Evolutionary conservation across 2,329 filamentous ascomycete species (phyloP).

Genomic region (Talaromyces sp.): DNA sequence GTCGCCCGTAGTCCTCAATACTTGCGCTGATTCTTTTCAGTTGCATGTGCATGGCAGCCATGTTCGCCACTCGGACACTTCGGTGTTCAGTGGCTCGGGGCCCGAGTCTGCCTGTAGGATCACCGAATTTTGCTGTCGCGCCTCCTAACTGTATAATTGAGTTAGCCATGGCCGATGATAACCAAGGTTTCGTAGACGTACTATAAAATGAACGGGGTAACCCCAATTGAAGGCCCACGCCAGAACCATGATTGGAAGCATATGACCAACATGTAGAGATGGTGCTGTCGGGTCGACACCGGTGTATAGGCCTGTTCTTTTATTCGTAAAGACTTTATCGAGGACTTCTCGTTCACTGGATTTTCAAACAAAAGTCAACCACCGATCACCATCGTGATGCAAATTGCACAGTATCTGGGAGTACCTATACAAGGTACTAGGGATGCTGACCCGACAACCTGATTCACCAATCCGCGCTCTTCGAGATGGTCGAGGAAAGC

Average conservation of each 20-base stretch:
- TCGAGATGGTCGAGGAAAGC: conserved; percentile 45
- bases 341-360: conserved; percentile 42
- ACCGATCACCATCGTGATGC: background rate
- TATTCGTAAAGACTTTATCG: conserved; percentile 44
- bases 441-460: conserved; percentile 40
- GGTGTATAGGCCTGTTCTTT: conserved; percentile 46
- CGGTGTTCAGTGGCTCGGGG: conserved; percentile 38
- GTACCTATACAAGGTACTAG: background rate
- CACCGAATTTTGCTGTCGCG: conserved; percentile 46
- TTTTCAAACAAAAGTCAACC: conserved; percentile 16
- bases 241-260: conserved; percentile 51
- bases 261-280: conserved; percentile 50
- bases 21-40: conserved; percentile 67
- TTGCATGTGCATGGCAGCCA: conserved; percentile 49
- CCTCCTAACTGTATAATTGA: conserved; percentile 41
- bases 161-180: background rate
- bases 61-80: conserved; percentile 44
- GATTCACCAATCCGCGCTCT: conserved; percentile 45
- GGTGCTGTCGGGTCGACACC: conserved; percentile 51
- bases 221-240: conserved; percentile 51
- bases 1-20: conserved; percentile 63
- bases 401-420: background rate
- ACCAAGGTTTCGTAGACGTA: conserved; percentile 26
- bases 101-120: conserved; percentile 45
- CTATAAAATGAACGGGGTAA: conserved; percentile 44